phyloP scores from a whole-genome alignment of 345 rosid genomes.

The Excoecaria agallocha region DNA sequence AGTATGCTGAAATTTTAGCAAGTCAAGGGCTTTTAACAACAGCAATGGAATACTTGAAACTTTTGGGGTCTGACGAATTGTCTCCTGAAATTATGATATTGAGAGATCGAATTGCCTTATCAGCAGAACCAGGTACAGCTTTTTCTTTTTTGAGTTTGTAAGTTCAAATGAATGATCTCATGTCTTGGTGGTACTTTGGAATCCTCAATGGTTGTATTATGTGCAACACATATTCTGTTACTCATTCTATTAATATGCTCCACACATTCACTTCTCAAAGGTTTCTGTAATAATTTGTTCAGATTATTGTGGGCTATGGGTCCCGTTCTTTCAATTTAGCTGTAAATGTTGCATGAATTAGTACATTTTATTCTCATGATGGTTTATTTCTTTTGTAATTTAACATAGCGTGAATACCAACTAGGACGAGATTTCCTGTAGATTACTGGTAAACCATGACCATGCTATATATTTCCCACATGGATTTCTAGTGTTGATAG shows the following conservation, averaged over 20 bases:
- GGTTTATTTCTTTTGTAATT: background rate
- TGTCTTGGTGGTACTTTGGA: constrained; percentile 2
- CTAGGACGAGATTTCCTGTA: background rate
- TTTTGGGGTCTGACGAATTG: constrained; percentile 77
- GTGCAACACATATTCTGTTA: background rate
- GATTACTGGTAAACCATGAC: background rate
- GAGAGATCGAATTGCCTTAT: constrained; percentile 74
- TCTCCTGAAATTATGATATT: constrained; percentile 84
- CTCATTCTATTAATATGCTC: background rate
- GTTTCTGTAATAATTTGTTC: background rate
- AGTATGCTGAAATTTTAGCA: constrained; percentile 94
- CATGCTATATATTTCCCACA: background rate
- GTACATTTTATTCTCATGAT: background rate
- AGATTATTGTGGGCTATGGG: background rate
- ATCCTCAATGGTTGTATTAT: background rate
- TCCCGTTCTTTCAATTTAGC: background rate
- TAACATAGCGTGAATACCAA: background rate
- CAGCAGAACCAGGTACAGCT: constrained; percentile 67
- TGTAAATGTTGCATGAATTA: background rate
- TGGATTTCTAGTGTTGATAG: background rate
- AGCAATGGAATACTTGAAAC: constrained; percentile 93
- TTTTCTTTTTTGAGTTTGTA: background rate
- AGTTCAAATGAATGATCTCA: background rate
- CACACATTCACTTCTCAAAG: too few relatives aligned
- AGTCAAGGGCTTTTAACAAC: constrained; percentile 86